These are phyloP conservation scores for Fonsecaea nubica DNA, from an alignment of 2,329 filamentous ascomycete genomes.

Conservation along the genomic window DNA sequence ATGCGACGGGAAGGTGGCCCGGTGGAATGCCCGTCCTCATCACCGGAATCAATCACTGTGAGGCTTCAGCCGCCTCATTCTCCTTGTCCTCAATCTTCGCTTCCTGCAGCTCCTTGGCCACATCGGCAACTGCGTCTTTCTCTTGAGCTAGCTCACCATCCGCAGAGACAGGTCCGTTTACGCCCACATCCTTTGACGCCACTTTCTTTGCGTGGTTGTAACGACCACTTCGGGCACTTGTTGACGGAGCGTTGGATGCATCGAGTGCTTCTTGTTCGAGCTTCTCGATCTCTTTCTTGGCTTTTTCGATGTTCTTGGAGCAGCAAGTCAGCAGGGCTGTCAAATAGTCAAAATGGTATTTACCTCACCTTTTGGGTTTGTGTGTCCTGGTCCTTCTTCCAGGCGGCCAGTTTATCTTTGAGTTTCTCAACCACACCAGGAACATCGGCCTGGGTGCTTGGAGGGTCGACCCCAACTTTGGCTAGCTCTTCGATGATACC, in stretches of 20 bases:
- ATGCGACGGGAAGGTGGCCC: background rate
- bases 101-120: conserved; percentile 65
- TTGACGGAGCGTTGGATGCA: conserved; percentile 56
- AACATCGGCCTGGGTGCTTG: conserved; percentile 83
- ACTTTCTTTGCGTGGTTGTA: conserved; percentile 61
- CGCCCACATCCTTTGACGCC: conserved; percentile 57
- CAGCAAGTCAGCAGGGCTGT: conserved; percentile 24
- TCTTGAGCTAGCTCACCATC: conserved; percentile 62
- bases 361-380: conserved; percentile 87
- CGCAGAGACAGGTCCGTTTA: conserved; percentile 60
- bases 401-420: conserved; percentile 86
- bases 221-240: conserved; percentile 47
- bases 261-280: conserved; percentile 75
- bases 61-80: conserved; percentile 20
- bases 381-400: conserved; percentile 86
- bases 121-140: conserved; percentile 66
- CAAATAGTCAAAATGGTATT: background rate
- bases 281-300: conserved; percentile 91
- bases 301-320: conserved; percentile 90
- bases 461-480: conserved; percentile 83
- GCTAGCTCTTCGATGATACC: conserved; percentile 90
- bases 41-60: conserved; percentile 10
- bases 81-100: conserved; percentile 63
- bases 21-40: background rate
- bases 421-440: conserved; percentile 83